phyloP scores from a whole-genome alignment of 768 basidiomycete genomes.

The Phlebiopsis flavidoalba region DNA sequence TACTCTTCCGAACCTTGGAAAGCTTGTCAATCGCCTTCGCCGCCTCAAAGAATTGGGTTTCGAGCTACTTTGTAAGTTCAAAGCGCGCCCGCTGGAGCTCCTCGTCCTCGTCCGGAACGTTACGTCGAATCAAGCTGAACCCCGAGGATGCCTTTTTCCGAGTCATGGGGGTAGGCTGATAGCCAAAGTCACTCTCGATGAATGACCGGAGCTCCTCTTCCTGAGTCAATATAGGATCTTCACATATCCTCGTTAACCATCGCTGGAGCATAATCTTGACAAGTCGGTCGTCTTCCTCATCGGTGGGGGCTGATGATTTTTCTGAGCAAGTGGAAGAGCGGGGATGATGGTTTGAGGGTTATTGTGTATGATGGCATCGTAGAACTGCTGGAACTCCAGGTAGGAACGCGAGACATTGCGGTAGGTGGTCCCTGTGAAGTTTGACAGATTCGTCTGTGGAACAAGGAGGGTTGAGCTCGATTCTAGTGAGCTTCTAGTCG shows the following conservation, averaged over 20 bases:
- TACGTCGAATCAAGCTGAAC: constrained; percentile 71
- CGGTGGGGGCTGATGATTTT: constrained; percentile 94
- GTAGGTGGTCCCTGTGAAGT: constrained; percentile 85
- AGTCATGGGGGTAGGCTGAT: constrained; percentile 76
- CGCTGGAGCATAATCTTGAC: constrained; percentile 93
- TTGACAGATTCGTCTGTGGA: constrained; percentile 84
- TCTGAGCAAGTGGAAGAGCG: constrained; percentile 92
- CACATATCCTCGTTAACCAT: constrained; percentile 91
- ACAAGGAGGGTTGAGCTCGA: background rate
- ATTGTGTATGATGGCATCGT: constrained; percentile 81
- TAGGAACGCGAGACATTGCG: constrained; percentile 95
- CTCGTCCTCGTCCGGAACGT: constrained; percentile 92
- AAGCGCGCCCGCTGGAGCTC: constrained; percentile 86
- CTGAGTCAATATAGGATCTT: constrained; percentile 79
- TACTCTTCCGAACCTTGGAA: constrained; percentile 75
- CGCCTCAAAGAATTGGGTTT: constrained; percentile 88
- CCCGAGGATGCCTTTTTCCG: constrained; percentile 69
- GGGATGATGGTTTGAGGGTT: constrained; percentile 97
- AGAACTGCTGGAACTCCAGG: constrained; percentile 90
- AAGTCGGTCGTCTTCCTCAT: constrained; percentile 96
- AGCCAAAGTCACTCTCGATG: constrained; percentile 96
- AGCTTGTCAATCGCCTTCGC: constrained; percentile 89
- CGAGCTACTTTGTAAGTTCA: constrained; percentile 87
- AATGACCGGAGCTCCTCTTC: constrained; percentile 96
- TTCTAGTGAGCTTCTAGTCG: background rate